These are phyloP conservation scores for Teunomyces stri DNA, from an alignment of 805 yeast genomes.

Conservation along the genomic window DNA sequence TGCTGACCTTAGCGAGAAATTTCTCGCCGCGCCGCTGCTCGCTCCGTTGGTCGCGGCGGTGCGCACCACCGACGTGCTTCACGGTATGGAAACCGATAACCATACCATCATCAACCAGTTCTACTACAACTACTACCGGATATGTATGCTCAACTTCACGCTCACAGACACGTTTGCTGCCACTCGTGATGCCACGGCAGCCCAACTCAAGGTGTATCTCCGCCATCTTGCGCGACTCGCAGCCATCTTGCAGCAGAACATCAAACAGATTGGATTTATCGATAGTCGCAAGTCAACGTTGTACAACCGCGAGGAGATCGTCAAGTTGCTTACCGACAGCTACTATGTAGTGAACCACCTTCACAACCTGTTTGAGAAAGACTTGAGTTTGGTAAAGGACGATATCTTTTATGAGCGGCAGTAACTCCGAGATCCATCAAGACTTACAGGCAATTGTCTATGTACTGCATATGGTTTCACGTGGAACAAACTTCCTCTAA, in stretches of 20 bases:
- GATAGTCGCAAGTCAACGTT: slow-evolving; percentile 5
- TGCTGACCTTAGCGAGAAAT: not conserved
- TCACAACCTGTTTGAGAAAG: slow-evolving; percentile 18
- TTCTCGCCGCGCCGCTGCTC: not conserved
- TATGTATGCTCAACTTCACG: slow-evolving; percentile 12
- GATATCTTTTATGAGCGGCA: slow-evolving; percentile 21
- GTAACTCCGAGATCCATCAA: too few species aligned
- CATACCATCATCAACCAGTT: slow-evolving; percentile 5
- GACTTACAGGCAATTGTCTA: too few species aligned
- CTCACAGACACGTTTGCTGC: slow-evolving; percentile 3
- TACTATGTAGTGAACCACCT: slow-evolving; percentile 22
- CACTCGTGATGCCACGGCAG: slow-evolving; percentile 4
- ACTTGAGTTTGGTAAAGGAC: slow-evolving; percentile 16
- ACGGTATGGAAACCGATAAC: not conserved
- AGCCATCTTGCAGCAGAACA: slow-evolving; percentile 15
- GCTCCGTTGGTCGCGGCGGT: not conserved
- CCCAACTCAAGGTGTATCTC: slow-evolving; percentile 9
- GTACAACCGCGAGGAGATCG: slow-evolving; percentile 19
- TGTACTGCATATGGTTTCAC: too few species aligned
- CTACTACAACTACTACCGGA: slow-evolving; percentile 17
- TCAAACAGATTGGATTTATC: slow-evolving; percentile 17
- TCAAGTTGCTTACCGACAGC: slow-evolving; percentile 20
- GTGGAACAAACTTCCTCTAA: too few species aligned
- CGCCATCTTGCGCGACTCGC: slow-evolving; percentile 13
- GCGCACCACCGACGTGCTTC: slow-evolving; percentile 2